Conservation (phyloP, 2,329 filamentous ascomycete species). For the Exophiala sideris region DNA sequence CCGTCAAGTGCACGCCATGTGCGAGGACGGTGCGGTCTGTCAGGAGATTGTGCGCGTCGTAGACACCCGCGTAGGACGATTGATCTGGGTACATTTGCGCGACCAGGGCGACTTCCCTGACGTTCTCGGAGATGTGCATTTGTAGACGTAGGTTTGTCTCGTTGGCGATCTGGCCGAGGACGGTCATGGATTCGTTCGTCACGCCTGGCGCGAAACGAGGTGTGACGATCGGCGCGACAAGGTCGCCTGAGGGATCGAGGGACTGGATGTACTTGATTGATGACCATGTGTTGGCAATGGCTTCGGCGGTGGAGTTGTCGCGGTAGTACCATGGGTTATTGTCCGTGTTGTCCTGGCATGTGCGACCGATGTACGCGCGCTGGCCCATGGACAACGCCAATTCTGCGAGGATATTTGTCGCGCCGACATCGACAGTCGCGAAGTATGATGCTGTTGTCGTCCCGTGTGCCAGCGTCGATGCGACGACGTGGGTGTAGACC, state of each 20-base stretch:
- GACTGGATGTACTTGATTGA: constrained; percentile 62
- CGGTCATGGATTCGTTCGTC: constrained; percentile 51
- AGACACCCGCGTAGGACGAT: constrained; percentile 69
- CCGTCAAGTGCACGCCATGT: constrained; percentile 73
- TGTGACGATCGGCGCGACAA: constrained; percentile 78
- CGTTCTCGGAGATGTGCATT: constrained; percentile 87
- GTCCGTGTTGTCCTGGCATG: constrained; percentile 79
- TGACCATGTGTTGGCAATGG: constrained; percentile 54
- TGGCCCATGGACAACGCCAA: constrained; percentile 75
- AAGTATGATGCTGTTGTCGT: constrained; percentile 93
- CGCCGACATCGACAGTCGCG: constrained; percentile 78
- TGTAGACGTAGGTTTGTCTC: constrained; percentile 62
- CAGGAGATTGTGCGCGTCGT: constrained; percentile 69
- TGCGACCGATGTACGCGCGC: constrained; percentile 82
- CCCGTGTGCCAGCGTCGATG: constrained; percentile 77
- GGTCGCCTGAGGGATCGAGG: constrained; percentile 60
- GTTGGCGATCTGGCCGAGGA: constrained; percentile 62
- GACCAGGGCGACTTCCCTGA: constrained; percentile 69
- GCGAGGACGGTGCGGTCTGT: constrained; percentile 73
- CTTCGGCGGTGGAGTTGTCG: constrained; percentile 63
- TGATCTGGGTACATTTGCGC: constrained; percentile 62
- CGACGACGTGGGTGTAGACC: constrained; percentile 75
- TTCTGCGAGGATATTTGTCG: constrained; percentile 83
- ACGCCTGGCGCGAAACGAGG: constrained; percentile 59
- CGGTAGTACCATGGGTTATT: constrained; percentile 73